A percentile compares a stretch with the other conserved stretches of the same genome.
phyloP scores from a whole-genome alignment of 179 eudicot genomes.

The Spinacia oleracea region DNA sequence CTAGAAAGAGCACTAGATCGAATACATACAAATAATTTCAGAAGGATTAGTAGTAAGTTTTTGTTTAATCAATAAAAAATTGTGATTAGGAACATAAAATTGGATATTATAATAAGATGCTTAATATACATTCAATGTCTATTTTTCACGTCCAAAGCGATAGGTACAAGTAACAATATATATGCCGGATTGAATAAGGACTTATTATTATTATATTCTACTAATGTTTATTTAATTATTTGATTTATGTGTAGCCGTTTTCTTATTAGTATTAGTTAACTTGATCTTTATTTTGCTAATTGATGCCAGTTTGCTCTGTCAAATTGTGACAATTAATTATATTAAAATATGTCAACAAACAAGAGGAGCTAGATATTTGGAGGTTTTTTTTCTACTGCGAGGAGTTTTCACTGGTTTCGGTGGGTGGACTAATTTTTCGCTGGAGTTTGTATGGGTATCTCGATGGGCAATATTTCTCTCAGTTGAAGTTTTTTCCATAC shows the following conservation, averaged over 20 bases:
- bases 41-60: no score
- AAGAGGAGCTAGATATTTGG: not conserved
- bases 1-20: no score
- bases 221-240: not conserved
- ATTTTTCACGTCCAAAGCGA: conserved; percentile 19
- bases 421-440: no score
- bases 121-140: not conserved
- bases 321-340: not conserved
- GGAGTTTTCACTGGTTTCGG: no score
- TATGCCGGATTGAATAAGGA: conserved; percentile 3
- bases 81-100: not conserved
- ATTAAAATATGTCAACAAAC: not conserved
- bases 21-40: no score
- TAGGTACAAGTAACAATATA: conserved; percentile 5
- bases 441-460: no score
- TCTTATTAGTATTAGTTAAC: conserved; percentile 17
- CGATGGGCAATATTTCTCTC: no score
- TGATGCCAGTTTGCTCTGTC: not conserved
- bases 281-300: not conserved
- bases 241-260: conserved; percentile 1
- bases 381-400: no score
- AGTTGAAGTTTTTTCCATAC: no score
- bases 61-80: not conserved
- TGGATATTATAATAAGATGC: not conserved
- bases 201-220: not conserved